Evolutionary conservation across 805 yeast species (phyloP).

Genomic region (Saccharomyces jurei): DNA sequence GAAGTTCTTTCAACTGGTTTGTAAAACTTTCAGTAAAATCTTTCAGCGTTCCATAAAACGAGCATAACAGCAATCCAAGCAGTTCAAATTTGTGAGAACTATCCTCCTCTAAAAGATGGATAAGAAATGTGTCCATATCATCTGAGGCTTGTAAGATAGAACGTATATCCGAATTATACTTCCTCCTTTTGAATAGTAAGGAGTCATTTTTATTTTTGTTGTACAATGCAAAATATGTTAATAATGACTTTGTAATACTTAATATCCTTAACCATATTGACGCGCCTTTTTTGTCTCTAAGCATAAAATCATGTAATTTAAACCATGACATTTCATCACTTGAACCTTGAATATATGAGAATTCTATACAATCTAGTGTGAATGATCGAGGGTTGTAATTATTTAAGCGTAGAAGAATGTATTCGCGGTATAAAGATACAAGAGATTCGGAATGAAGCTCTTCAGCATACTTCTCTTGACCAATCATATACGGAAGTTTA

Average conservation of each 20-base stretch:
- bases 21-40: conserved; percentile 2
- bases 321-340: conserved; percentile 8
- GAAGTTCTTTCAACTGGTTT: conserved; percentile 3
- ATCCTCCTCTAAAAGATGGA: conserved; percentile 9
- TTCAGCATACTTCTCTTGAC: conserved; percentile 8
- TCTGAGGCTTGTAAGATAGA: conserved; percentile 11
- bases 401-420: not conserved
- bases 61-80: conserved; percentile 16
- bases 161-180: conserved; percentile 5
- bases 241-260: conserved; percentile 12
- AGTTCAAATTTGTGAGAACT: conserved; percentile 3
- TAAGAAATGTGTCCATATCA: conserved; percentile 13
- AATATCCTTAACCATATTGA: conserved; percentile 17
- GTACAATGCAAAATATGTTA: conserved; percentile 8
- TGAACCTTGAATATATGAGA: not conserved
- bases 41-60: conserved; percentile 9
- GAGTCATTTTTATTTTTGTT: conserved; percentile 1
- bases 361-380: not conserved
- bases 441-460: conserved; percentile 2
- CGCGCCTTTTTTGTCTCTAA: conserved; percentile 5
- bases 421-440: conserved; percentile 1
- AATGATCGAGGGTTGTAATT: not conserved
- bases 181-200: conserved; percentile 19
- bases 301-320: conserved; percentile 12
- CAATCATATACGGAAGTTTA: conserved; percentile 17